Percentiles rank a stretch among this genome's conserved stretches.
These are phyloP conservation scores for Kuraishia molischiana DNA, from an alignment of 805 yeast genomes.

Conservation along the genomic window DNA sequence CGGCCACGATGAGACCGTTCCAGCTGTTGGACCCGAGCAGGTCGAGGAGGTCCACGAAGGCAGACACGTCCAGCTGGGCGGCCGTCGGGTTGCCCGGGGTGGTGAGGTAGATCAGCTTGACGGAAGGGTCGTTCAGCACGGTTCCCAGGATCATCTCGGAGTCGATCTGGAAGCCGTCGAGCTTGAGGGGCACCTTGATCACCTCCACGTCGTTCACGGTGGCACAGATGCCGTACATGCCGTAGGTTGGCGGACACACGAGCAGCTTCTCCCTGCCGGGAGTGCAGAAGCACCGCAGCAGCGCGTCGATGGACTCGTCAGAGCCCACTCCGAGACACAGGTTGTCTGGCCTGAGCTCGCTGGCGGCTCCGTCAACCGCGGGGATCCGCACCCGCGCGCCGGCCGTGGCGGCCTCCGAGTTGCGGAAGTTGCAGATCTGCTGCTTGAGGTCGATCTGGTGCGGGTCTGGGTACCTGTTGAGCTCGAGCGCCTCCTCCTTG, in stretches of 20 bases:
- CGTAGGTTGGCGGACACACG: conserved; percentile 92
- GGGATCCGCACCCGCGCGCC: conserved; percentile 15
- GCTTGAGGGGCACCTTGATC: conserved; percentile 64
- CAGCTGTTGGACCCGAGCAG: conserved; percentile 30
- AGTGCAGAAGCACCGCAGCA: conserved; percentile 72
- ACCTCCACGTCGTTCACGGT: conserved; percentile 79
- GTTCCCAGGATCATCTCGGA: conserved; percentile 41
- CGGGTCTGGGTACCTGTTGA: conserved; percentile 95
- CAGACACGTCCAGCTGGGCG: conserved; percentile 37
- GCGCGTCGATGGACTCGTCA: conserved; percentile 87
- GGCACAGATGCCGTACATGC: conserved; percentile 93
- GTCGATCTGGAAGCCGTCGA: conserved; percentile 56
- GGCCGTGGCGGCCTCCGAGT: conserved; percentile 27
- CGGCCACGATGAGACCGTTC: conserved; percentile 76
- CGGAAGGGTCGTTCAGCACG: conserved; percentile 43
- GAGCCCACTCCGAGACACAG: conserved; percentile 94
- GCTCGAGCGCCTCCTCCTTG: conserved; percentile 40
- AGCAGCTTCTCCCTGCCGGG: conserved; percentile 81
- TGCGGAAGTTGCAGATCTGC: conserved; percentile 64
- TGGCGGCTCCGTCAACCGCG: conserved; percentile 4
- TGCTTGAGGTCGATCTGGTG: conserved; percentile 75
- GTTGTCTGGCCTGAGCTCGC: conserved; percentile 49
- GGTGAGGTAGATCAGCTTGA: conserved; percentile 76
- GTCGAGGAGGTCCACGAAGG: conserved; percentile 37
- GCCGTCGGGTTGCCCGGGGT: conserved; percentile 98